Evolutionary conservation across 2,329 filamentous ascomycete genomes (phyloP).

Genomic region (Scleromitrula shiraiana): DNA sequence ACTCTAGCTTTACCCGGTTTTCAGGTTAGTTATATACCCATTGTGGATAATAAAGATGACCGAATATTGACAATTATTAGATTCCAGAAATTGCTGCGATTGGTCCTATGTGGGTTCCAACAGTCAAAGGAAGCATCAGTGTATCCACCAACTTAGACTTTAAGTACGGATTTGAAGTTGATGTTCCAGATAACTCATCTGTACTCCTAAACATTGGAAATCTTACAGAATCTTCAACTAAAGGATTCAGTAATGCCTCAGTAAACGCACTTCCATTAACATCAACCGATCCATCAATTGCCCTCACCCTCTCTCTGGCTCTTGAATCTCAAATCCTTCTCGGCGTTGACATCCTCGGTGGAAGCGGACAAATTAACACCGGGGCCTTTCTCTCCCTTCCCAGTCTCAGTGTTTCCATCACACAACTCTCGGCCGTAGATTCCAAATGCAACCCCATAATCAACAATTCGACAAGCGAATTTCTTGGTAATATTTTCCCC

Average conservation of each 20-base stretch:
- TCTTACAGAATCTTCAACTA: not conserved
- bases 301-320: not conserved
- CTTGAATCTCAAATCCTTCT: slow-evolving; percentile 1
- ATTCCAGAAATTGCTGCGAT: not conserved
- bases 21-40: not conserved
- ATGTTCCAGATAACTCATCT: not conserved
- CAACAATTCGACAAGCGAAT: not conserved
- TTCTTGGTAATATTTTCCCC: not conserved
- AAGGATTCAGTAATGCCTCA: not conserved
- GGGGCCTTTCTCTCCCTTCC: slow-evolving; percentile 6
- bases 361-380: not conserved
- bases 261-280: slow-evolving; percentile 1
- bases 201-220: slow-evolving; percentile 1
- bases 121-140: not conserved
- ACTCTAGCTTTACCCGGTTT: slow-evolving; percentile 1
- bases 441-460: not conserved
- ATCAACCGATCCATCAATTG: not conserved
- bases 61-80: not conserved
- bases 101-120: not conserved
- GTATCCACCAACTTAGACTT: not conserved
- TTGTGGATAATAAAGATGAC: not conserved
- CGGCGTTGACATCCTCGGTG: not conserved
- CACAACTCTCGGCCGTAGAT: not conserved
- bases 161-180: slow-evolving; percentile 3
- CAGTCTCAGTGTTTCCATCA: not conserved